Evolutionary conservation across 345 rosid genomes (phyloP), one percentile per base, ranked within the genome.

Genomic region (Cardamine occulta): DNA sequence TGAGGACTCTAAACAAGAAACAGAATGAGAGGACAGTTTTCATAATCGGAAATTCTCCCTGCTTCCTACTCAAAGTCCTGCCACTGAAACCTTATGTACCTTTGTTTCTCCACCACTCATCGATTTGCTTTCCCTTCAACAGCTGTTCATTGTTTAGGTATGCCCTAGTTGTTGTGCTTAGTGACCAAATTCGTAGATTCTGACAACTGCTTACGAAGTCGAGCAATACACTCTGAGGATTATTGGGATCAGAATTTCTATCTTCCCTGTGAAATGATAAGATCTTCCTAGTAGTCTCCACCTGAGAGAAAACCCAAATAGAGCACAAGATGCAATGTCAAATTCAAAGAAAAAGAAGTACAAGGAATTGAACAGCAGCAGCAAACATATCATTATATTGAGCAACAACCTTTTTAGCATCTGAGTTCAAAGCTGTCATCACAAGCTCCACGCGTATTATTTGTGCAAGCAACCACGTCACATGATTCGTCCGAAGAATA

Each of bases 41-140:
- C 18, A 63, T 49, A 21, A 37, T 63, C 23, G 2, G 35, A 53
- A 55, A 66, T 34, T n/a, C 18, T 39, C 59, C 73, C 47, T 32
- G 68, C 55, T 60, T 53, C 52, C 21, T 62, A 44, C 52, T 39
- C 9, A 40, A 69, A 64, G 17, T 29, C 26, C 66, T 60, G 52
- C 59, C 28, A 63, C 19, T 59, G 34, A n/a, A 51, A 66, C 74
- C 34, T 48, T 66, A 70, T 70, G 73, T 84, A 95, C 98, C 99
- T 88, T 95, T 91, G 86, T 84, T 85, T 81, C 86, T 88, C 99
- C 98, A 92, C 98, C 99, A 95, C 83, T 95, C 99, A 84, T 95
- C 97, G 63, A 92, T 95, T 82, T 92, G 99, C 79, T 88, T 95
- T 80, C 98, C 99, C 79, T 92, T 95, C 81, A 87, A 88, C 79